These are phyloP conservation scores for Dothideomycetes sp. DNA, from an alignment of 2,329 filamentous ascomycete species.

Conservation along the genomic window DNA sequence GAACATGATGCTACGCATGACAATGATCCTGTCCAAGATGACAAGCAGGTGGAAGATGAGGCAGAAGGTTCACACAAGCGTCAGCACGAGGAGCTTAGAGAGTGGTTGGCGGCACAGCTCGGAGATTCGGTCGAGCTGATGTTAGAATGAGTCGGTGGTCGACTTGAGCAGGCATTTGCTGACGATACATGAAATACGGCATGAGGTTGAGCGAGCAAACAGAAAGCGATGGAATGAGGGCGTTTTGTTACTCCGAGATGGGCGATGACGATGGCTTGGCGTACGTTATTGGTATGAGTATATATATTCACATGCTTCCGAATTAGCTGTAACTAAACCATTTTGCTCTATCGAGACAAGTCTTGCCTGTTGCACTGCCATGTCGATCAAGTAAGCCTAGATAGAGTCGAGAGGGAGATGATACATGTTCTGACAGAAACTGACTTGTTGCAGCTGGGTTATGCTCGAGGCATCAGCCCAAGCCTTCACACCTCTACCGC, in stretches of 20 bases:
- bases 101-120: conserved; percentile 32
- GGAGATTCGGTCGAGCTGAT: conserved; percentile 32
- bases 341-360: not conserved
- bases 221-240: conserved; percentile 8
- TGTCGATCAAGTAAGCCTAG: conserved; percentile 15
- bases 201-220: not conserved
- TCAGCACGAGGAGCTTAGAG: conserved; percentile 25
- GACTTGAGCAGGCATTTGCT: not conserved
- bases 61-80: conserved; percentile 4
- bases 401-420: conserved; percentile 10
- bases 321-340: not conserved
- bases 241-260: not conserved
- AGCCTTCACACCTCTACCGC: conserved; percentile 71
- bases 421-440: conserved; percentile 13
- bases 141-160: not conserved
- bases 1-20: not conserved
- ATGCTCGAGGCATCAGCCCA: conserved; percentile 60
- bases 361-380: not conserved
- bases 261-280: conserved; percentile 11
- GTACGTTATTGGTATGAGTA: not conserved
- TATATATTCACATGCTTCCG: conserved; percentile 9
- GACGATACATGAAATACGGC: not conserved
- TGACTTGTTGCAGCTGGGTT: conserved; percentile 59
- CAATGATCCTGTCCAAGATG: not conserved
- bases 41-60: not conserved